Conservation (phyloP, 2,329 filamentous ascomycete species). For the Colletotrichum euphorbiae region DNA sequence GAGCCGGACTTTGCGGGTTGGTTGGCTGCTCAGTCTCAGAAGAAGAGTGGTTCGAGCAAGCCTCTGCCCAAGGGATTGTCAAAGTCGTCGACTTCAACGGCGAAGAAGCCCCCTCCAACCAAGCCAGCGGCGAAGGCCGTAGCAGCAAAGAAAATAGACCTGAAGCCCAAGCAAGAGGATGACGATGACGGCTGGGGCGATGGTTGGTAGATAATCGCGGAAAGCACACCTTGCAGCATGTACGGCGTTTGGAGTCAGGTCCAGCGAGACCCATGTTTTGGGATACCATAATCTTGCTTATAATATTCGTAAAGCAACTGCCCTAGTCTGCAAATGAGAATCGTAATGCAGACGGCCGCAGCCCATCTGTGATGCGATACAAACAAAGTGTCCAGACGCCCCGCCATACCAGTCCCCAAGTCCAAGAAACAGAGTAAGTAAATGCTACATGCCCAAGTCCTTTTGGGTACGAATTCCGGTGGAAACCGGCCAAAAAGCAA, state of each 20-base stretch:
- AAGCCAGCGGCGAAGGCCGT: slow-evolving; percentile 55
- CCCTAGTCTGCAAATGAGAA: slow-evolving; percentile 21
- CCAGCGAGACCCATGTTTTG: slow-evolving; percentile 9
- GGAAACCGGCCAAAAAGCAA: slow-evolving; percentile 9
- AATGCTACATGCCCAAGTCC: slow-evolving; percentile 27
- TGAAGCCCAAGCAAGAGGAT: slow-evolving; percentile 71
- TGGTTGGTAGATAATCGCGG: slow-evolving; percentile 62
- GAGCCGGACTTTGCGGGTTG: slow-evolving; percentile 97
- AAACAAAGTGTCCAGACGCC: slow-evolving; percentile 39
- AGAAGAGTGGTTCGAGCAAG: slow-evolving; percentile 72
- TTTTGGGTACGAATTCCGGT: slow-evolving; percentile 19
- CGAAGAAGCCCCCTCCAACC: slow-evolving; percentile 55
- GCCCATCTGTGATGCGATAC: slow-evolving; percentile 32
- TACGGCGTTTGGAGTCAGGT: slow-evolving; percentile 35
- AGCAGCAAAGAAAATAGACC: slow-evolving; percentile 74
- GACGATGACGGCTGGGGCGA: slow-evolving; percentile 75
- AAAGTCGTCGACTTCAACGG: slow-evolving; percentile 62
- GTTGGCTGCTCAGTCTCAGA: slow-evolving; percentile 85
- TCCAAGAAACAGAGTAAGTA: slow-evolving; percentile 15
- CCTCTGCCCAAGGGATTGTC: slow-evolving; percentile 84
- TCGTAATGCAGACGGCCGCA: slow-evolving; percentile 31
- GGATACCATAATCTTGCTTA: slow-evolving; percentile 33
- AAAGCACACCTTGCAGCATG: slow-evolving; percentile 23
- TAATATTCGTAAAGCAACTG: slow-evolving; percentile 31
- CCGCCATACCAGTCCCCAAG: slow-evolving; percentile 38